A percentile compares a stretch with the other conserved stretches of the same genome.
Evolutionary conservation across 1,284 basidiomycete genomes (phyloP).

Genomic region (Apiotrichum veenhuisii): DNA sequence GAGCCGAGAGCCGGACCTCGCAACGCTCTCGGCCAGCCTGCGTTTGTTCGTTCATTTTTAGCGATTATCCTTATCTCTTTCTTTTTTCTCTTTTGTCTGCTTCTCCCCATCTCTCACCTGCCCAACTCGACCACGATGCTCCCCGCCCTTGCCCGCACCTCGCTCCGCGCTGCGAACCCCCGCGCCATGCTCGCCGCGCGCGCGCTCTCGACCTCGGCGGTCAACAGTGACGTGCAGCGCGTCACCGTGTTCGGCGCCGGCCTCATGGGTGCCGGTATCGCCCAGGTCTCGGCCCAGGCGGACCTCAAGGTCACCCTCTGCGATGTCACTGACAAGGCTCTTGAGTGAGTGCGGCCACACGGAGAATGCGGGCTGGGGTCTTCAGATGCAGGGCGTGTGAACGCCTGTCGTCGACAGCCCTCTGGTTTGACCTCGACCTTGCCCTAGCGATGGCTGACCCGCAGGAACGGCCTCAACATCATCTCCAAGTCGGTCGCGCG

Average conservation of each 20-base stretch:
- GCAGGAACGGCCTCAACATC: conserved; percentile 55
- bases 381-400: no score
- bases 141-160: conserved; percentile 12
- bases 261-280: conserved; percentile 56
- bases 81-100: background rate
- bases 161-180: conserved; percentile 5
- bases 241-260: conserved; percentile 53
- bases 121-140: conserved; percentile 7
- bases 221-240: conserved; percentile 32
- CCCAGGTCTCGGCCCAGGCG: conserved; percentile 53
- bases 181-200: conserved; percentile 7
- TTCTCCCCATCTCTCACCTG: background rate
- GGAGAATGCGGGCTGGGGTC: no score
- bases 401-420: no score
- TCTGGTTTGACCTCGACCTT: no score
- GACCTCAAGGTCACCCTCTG: conserved; percentile 51
- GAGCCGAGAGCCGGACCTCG: no score
- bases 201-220: conserved; percentile 8
- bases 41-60: no score
- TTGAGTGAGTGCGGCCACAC: conserved; percentile 24
- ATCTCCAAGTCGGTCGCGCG: conserved; percentile 56
- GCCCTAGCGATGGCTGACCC: background rate
- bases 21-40: no score
- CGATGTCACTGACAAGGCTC: conserved; percentile 51
- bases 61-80: no score